phyloP scores from a whole-genome alignment of 176 grass and related monocot genomes.

The Oryza officinalis region DNA sequence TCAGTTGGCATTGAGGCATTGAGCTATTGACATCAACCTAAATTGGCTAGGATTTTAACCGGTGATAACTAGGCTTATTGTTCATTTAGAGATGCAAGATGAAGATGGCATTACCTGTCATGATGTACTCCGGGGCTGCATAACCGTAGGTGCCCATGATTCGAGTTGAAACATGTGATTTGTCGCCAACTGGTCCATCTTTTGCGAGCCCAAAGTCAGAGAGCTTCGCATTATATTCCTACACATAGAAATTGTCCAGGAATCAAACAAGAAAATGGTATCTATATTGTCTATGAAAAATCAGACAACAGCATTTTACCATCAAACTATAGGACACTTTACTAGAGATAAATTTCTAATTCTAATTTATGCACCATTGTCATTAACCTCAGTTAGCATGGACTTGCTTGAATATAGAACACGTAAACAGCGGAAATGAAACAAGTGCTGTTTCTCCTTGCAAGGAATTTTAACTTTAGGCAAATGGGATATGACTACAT shows the following conservation, averaged over 20 bases:
- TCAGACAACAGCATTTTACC: neutral
- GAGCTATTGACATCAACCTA: neutral
- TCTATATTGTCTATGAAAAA: neutral
- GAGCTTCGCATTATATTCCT: constrained; percentile 84
- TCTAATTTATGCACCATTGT: neutral
- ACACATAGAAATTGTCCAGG: neutral
- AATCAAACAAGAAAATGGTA: neutral
- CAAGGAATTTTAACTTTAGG: neutral
- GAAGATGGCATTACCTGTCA: constrained; percentile 51
- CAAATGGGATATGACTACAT: neutral
- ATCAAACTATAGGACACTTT: neutral
- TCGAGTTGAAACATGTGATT: constrained; percentile 83
- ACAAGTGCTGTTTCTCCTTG: neutral
- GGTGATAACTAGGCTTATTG: neutral
- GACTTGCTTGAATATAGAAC: neutral
- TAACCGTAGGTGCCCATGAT: constrained; percentile 93
- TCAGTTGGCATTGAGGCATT: neutral
- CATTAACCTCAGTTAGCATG: neutral
- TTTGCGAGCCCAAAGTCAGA: constrained; percentile 94
- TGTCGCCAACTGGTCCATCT: constrained; percentile 78
- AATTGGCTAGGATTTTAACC: neutral
- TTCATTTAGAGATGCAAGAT: neutral
- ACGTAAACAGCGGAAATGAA: neutral
- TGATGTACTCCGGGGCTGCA: constrained; percentile 90
- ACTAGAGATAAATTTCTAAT: neutral